Percentiles rank a stretch among this genome's conserved stretches.
These are phyloP conservation scores for Sarocladium strictum DNA, from an alignment of 2,329 filamentous ascomycete genomes.

Conservation along the genomic window DNA sequence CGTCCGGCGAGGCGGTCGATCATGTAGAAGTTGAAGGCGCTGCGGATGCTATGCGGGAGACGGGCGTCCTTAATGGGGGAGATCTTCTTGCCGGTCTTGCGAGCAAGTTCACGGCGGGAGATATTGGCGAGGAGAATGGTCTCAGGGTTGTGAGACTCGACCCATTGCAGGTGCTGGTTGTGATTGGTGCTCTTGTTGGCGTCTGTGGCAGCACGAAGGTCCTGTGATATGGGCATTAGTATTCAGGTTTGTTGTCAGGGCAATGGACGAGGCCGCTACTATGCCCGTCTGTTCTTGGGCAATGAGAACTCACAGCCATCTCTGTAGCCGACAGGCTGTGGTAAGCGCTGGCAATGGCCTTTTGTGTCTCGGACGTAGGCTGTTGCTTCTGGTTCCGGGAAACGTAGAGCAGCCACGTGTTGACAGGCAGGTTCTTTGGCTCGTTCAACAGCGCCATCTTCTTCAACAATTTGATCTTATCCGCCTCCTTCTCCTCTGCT, in stretches of 20 bases:
- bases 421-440: conserved; percentile 25
- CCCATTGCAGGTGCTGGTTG: conserved; percentile 38
- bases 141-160: conserved; percentile 33
- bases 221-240: conserved; percentile 13
- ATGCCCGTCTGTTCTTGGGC: too few species aligned
- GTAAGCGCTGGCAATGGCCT: conserved; percentile 25
- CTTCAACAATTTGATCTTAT: conserved; percentile 30
- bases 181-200: conserved; percentile 37
- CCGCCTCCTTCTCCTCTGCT: conserved; percentile 32
- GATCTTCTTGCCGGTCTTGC: conserved; percentile 7
- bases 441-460: conserved; percentile 34
- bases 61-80: conserved; percentile 40
- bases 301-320: conserved; percentile 33
- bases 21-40: conserved; percentile 30
- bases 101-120: conserved; percentile 30
- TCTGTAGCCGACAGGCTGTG: conserved; percentile 34
- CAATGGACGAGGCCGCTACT: too few species aligned
- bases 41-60: conserved; percentile 31
- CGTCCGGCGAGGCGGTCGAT: conserved; percentile 28
- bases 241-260: too few species aligned
- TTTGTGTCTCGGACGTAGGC: conserved; percentile 17
- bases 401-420: conserved; percentile 33
- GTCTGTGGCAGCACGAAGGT: conserved; percentile 24
- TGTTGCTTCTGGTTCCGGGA: conserved; percentile 11
- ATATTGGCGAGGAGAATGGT: conserved; percentile 40